Base-by-base conservation (phyloP, 805 yeast species). In the Candida manassasensis region DNA sequence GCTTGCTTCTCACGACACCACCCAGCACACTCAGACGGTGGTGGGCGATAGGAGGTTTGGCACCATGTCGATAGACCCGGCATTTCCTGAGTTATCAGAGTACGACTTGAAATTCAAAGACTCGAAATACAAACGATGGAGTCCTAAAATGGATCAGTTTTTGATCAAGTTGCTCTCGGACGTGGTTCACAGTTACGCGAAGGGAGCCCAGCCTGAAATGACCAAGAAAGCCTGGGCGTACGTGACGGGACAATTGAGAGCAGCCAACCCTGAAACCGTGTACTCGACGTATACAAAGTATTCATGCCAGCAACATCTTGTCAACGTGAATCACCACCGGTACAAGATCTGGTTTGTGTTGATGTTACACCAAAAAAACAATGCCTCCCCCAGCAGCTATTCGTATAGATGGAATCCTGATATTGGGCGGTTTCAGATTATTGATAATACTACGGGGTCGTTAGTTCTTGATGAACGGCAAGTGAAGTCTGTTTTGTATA, bases 261-360 rank as follows among this genome's bases (percentile, higher is more conserved):
- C 49, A 5, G 63, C 63, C n/a, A 61, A 62, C 36, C 68, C 68
- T 2, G 61, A 59, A 30, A 60, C 68, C 1, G 68, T 62, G 1
- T 62, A 62, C 37, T 59, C 66, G 10, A 62, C 68, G 2, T 62
- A 62, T 33, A 61, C 68, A 19, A 62, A 62, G 36, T 62, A 61
- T 33, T 59, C 65, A 7, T 60, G 67, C 35, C 64, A 55, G 25
- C 68, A 62, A 37, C 68, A 62, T 45, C 43, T 62, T 21, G 32
- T 44, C n/a, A 57, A 61, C 34, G 68, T 62, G 12, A 57, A 53
- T 24, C 67, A 62, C 31, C 60, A 51, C 37, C 38, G 65, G 14
- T 62, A 60, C 40, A 57, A 55, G 36, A 55, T 62, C 29, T 62
- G 68, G 68, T 54, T 40, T 34, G 41, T 47, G 11, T 47, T 62